These are phyloP conservation scores for Melanogaster broomeanus DNA, from an alignment of 768 basidiomycete genomes.

Conservation along the genomic window DNA sequence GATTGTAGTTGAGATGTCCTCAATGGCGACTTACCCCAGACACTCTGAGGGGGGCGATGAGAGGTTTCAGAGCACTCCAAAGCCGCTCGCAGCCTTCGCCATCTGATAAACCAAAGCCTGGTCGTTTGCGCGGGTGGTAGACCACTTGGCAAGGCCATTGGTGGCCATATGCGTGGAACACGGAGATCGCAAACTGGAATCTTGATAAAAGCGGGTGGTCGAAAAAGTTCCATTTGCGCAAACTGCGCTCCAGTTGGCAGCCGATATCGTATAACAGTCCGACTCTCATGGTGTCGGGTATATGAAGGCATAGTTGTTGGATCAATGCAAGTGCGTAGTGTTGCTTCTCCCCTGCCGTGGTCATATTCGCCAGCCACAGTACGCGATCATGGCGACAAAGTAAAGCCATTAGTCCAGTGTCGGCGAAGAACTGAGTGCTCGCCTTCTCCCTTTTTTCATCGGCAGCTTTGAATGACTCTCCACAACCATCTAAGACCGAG, in stretches of 20 bases:
- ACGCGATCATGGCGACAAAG: too few relatives aligned
- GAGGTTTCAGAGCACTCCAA: constrained; percentile 29
- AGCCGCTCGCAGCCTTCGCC: constrained; percentile 37
- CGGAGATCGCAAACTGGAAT: constrained; percentile 26
- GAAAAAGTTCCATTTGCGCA: constrained; percentile 5
- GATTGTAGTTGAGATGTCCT: constrained; percentile 15
- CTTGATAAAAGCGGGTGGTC: not conserved
- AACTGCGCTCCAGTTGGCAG: constrained; percentile 7
- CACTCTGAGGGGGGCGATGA: constrained; percentile 16
- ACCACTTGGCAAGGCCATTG: constrained; percentile 35
- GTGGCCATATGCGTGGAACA: constrained; percentile 37
- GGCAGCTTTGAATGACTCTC: too few relatives aligned
- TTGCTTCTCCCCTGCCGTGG: too few relatives aligned
- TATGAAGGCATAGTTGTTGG: not conserved
- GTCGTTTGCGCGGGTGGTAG: constrained; percentile 35
- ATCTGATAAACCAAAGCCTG: too few relatives aligned
- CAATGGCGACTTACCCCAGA: constrained; percentile 18
- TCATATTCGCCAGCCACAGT: too few relatives aligned
- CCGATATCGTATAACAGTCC: constrained; percentile 6
- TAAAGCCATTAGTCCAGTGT: too few relatives aligned
- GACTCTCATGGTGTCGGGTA: constrained; percentile 3
- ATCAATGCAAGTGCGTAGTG: too few relatives aligned
- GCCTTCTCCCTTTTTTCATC: constrained; percentile 10
- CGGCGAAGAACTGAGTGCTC: too few relatives aligned
- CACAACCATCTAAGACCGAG: constrained; percentile 35